phyloP scores from a whole-genome alignment of 208 protist species.

The Trichomonas gallinae region DNA sequence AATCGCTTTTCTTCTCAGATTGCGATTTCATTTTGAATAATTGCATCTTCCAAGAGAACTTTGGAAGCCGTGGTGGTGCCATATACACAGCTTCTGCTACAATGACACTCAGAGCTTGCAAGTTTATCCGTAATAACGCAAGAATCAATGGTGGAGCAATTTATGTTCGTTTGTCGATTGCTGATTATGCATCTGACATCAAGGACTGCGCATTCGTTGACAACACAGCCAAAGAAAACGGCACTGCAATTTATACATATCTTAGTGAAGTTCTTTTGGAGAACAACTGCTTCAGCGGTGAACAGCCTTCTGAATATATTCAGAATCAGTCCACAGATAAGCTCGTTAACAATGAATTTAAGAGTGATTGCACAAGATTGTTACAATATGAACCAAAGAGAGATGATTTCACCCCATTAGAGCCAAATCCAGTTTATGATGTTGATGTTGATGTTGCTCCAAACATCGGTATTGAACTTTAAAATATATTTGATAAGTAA shows the following conservation, averaged over 20 bases:
- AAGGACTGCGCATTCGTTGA: neutral
- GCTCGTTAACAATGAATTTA: neutral
- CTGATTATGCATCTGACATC: neutral
- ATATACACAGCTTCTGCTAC: neutral
- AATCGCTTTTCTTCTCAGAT: neutral
- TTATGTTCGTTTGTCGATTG: neutral
- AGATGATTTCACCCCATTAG: neutral
- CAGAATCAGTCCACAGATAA: neutral
- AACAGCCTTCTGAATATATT: neutral
- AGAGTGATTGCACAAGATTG: neutral
- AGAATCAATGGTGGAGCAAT: neutral
- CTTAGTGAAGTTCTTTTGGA: neutral
- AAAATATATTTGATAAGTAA: neutral
- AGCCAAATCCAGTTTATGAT: slow-evolving; percentile 2
- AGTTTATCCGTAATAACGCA: neutral
- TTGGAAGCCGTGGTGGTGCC: neutral
- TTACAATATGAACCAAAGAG: neutral
- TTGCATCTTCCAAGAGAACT: neutral
- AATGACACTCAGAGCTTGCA: neutral
- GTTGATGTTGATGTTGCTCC: slow-evolving; percentile 4
- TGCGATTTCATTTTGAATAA: neutral
- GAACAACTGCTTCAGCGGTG: neutral
- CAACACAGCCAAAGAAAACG: neutral
- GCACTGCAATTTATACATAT: neutral
- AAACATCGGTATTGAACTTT: neutral